Base-by-base conservation (phyloP, 352 stramenopile species). In the Phytophthora syringae region DNA sequence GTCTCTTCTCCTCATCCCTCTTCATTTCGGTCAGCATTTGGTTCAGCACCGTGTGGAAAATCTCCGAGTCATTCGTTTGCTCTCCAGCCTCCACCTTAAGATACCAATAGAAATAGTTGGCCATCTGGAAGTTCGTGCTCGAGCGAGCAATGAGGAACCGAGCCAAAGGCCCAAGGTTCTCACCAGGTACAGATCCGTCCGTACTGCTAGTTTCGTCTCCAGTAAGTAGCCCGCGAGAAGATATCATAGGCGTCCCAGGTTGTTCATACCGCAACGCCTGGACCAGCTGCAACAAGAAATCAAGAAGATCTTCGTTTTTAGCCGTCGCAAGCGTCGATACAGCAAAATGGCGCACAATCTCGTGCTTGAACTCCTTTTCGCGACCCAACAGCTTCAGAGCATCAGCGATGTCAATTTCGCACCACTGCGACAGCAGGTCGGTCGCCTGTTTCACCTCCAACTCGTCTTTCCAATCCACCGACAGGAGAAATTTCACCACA, bases 81-180 rank as follows among this genome's bases (percentile, higher is more conserved):
- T 96, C 88, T 3, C 79, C 76, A 27, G 86, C 74, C 52, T 96
- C 88, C 6, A 94, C 88, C 49, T 94, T 89, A 10, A 93, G 49
- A 45, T 93, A 96, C 91, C 97, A 99, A 63, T 98, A 99, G n/a
- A 99, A 92, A 55, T 98, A 99, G 64, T 99, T 99, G 25, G 97
- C 97, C 68, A 99, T 91, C 53, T 98, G 85, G 54, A 99, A 94
- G 58, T 97, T 98, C 21, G 77, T 88, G 32, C 89, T 93, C 12
- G 97, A 97, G 18, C 97, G 88, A 43, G 93, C 83, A 62, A 99
- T 98, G 24, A 99, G 73, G 76, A 99, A 99, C 28, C 80, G 81
- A 42, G 93, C 96, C 5, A 99, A 74, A 1, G 91, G 78, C 7
- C 88, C 84, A 15, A 94, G 58, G 18, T 70, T 68, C 48, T 95